A percentile compares a stretch with the other conserved stretches of the same genome.
phyloP scores from a whole-genome alignment of 306 rosid species.

The Quercus agrifolia region DNA sequence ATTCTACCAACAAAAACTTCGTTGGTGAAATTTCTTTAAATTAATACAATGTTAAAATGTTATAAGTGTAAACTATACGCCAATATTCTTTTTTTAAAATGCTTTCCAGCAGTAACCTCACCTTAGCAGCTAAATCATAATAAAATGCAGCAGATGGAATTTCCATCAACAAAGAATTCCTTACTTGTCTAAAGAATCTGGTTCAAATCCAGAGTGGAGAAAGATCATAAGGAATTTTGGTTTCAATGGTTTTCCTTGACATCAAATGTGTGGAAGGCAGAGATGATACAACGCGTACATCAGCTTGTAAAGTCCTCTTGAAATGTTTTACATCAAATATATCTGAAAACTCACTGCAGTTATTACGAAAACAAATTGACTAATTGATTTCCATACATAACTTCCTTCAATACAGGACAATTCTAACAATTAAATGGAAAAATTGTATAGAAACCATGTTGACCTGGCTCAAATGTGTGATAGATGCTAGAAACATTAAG shows the following conservation, averaged over 20 bases:
- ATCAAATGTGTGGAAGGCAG: slow-evolving; percentile 44
- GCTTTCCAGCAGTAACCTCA: not conserved
- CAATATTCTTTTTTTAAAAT: no score
- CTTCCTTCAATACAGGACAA: not conserved
- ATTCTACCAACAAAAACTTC: no score
- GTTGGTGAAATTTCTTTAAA: no score
- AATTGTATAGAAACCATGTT: not conserved
- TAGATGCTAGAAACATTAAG: no score
- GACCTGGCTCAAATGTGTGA: no score
- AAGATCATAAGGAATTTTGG: slow-evolving; percentile 43
- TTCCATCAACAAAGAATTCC: not conserved
- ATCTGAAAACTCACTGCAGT: slow-evolving; percentile 50
- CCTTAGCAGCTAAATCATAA: not conserved
- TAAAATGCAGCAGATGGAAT: no score
- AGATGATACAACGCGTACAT: slow-evolving; percentile 44
- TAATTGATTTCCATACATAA: not conserved
- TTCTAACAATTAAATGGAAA: not conserved
- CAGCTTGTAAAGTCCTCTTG: slow-evolving; percentile 46
- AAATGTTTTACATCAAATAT: slow-evolving; percentile 46
- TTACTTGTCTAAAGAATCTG: slow-evolving; percentile 41
- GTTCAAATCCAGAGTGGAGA: slow-evolving; percentile 49
- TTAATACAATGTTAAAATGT: no score
- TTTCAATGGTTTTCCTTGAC: slow-evolving; percentile 29
- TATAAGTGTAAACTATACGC: no score
- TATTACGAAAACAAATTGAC: not conserved